Base-by-base conservation (phyloP, 352 stramenopile species). In the Pythium aristosporum region DNA sequence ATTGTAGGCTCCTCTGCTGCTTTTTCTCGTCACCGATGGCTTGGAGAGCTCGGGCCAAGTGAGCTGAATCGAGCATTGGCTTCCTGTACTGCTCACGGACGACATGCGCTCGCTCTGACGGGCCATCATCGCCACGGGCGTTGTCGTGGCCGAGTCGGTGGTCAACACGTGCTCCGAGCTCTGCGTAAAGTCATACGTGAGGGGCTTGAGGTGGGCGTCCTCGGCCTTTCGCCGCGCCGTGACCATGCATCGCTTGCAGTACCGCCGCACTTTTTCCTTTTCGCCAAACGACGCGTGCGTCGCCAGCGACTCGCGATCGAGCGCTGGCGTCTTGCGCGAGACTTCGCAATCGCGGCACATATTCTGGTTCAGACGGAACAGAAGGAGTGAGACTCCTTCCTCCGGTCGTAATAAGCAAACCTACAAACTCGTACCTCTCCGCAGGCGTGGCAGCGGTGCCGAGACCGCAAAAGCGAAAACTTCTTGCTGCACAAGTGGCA, bases 401-500 rank as follows among this genome's bases (percentile, higher is more conserved):
- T 37, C 7, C n/a, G 18, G 18, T 30, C 44, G 10, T 54, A 59
- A 21, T 21, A n/a, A 12, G 20, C 11, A 39, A 39, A 39, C 34
- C 8, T 39, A 10, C 34, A 50, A 30, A 13, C 44, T 39, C 66
- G 30, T 32, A 88, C 72, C 60, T 90, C 76, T 34, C 75, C 76
- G 53, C 85, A 94, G 30, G 83, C 72, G n/a, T 77, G 72, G 57
- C 85, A 94, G 57, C 85, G 64, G 44, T 79, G 77, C 4, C 82
- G 80, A 25, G 80, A 71, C 0, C 81, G 71, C 43, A 90, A 65
- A 12, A 94, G 57, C 37, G 78, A 88, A 53, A 93, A 93, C 49
- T 85, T 88, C 34, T 86, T 89, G 57, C 70, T 79, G 74, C 85
- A 93, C 58, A 93, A 70, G 59, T 77, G 78, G 69, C 82, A 91